These are phyloP conservation scores for Rhodofomes roseus DNA, from an alignment of 1,284 basidiomycete species.

Conservation along the genomic window DNA sequence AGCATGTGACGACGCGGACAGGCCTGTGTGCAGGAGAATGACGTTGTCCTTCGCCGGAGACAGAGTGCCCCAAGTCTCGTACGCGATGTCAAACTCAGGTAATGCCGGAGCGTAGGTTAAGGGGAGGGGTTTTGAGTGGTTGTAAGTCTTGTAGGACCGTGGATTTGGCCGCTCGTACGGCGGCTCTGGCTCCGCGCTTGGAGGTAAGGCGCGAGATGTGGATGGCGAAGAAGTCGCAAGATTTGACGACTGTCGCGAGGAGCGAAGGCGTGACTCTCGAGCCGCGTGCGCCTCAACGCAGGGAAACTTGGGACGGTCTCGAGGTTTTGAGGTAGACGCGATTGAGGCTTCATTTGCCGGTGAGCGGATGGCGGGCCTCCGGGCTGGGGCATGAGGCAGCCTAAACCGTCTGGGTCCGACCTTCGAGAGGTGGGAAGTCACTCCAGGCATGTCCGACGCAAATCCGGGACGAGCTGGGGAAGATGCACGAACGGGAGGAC, in stretches of 20 bases:
- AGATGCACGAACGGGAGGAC: background rate
- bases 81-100: conserved; percentile 84
- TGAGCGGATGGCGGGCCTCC: background rate
- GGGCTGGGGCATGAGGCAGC: background rate
- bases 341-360: background rate
- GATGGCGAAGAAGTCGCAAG: conserved; percentile 17
- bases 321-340: conserved; percentile 22
- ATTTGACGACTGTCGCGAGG: conserved; percentile 7
- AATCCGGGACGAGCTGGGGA: background rate
- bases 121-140: conserved; percentile 58
- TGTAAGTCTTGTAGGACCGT: conserved; percentile 63
- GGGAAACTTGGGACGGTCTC: conserved; percentile 52
- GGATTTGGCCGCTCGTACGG: conserved; percentile 75
- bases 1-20: conserved; percentile 95
- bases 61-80: conserved; percentile 96
- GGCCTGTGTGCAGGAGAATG: conserved; percentile 95
- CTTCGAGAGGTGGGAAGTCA: background rate
- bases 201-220: conserved; percentile 24
- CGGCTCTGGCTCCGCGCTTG: conserved; percentile 64
- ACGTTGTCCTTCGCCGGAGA: conserved; percentile 80
- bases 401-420: background rate
- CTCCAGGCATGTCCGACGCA: background rate
- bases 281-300: conserved; percentile 75
- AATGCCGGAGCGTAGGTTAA: conserved; percentile 76
- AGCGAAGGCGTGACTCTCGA: conserved; percentile 51